Evolutionary conservation across 148 eudicot genomes (phyloP).

Genomic region (Chenopodium album): DNA sequence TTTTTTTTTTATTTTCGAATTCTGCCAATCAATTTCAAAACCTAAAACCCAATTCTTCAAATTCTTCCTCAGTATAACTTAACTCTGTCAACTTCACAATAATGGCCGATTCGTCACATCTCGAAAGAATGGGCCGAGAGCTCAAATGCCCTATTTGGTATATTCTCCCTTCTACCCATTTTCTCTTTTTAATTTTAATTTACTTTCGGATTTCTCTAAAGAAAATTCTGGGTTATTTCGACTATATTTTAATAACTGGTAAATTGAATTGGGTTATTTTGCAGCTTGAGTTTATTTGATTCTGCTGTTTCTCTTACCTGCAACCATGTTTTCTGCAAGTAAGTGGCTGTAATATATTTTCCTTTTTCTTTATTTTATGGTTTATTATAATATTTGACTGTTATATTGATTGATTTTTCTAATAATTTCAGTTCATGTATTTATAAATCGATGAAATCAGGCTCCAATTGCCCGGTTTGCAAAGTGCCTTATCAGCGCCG

Average conservation of each 20-base stretch:
- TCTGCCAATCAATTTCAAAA: background rate
- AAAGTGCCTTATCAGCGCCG: constrained; percentile 75
- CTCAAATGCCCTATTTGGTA: constrained; percentile 95
- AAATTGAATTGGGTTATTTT: constrained; percentile 8
- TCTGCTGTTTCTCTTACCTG: constrained; percentile 73
- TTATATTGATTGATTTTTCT: background rate
- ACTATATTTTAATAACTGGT: background rate
- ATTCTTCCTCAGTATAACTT: background rate
- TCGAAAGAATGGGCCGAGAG: constrained; percentile 75
- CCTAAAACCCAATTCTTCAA: background rate
- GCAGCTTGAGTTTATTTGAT: constrained; percentile 76
- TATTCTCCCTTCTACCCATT: background rate
- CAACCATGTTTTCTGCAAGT: constrained; percentile 96
- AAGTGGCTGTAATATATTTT: constrained; percentile 13
- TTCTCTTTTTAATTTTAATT: background rate
- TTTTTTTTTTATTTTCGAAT: background rate
- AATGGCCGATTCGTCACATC: constrained; percentile 62
- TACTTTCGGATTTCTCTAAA: background rate
- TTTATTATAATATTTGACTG: background rate
- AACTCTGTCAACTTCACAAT: background rate
- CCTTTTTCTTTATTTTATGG: background rate
- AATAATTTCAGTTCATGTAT: constrained; percentile 58
- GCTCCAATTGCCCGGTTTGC: constrained; percentile 86
- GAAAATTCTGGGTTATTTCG: background rate
- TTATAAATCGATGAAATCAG: constrained; percentile 72